Base-by-base conservation (phyloP, 805 yeast genomes). In the Starmerella powellii region DNA sequence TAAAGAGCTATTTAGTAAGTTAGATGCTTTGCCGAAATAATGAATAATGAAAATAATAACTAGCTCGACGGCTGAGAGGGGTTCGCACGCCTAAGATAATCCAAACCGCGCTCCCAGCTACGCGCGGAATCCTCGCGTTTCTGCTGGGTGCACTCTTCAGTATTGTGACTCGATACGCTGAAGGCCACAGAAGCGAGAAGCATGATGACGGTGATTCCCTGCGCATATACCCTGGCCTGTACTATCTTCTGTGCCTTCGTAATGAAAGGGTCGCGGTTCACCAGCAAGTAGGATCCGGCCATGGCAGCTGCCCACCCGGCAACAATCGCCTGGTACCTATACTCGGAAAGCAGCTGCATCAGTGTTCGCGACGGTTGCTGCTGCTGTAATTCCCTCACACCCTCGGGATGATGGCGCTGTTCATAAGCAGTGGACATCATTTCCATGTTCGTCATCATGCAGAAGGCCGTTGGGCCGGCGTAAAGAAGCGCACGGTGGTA, bases 171-270 rank as follows among this genome's bases (percentile, higher is more conserved):
- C n/a, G 34, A 27, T 8, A 47, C 53, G 18, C 49, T 44, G n/a
- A 54, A 37, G 15, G 47, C 17, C 18, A 54, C 54, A 6, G 56
- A 42, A 3, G 76, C 82, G 40, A 83, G 63, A 48, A 83, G 65
- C 51, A 84, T 65, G 12, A 71, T 70, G 38, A 84, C 86, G 1
- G 94, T 80, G 41, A 80, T 63, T 49, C 80, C 83, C 62, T 84
- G 94, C 8, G 94, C 94, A 58, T 82, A 83, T 77, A 83, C 83
- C 73, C 94, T 78, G 26, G 93, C 93, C 60, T 80, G 87, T 21
- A 81, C 91, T 34, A 81, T 74, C 61, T 82, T 84, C 65, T 84
- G 94, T 3, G 88, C 63, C 47, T 69, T 69, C 37, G 83, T 73
- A 78, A 84, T 71, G 59, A 76, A 66, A 46, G 74, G 76, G 57